phyloP scores from a whole-genome alignment of 2,329 filamentous ascomycete genomes.

The Ophiostoma australiae region DNA sequence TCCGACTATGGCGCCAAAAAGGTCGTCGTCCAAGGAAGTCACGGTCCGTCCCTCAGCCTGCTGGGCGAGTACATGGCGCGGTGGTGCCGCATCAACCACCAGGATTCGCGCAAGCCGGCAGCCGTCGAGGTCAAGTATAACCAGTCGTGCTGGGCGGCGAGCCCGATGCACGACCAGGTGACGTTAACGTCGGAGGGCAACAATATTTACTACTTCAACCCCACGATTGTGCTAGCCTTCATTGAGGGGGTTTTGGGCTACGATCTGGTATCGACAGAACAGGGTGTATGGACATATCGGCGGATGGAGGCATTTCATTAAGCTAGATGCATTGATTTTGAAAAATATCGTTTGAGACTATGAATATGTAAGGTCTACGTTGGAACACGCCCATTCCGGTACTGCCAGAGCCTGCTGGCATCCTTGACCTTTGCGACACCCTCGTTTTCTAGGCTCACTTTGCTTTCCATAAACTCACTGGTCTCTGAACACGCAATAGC shows the following conservation, averaged over 20 bases:
- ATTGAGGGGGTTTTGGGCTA: conserved; percentile 48
- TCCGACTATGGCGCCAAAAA: conserved; percentile 31
- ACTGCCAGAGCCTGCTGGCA: conserved; percentile 58
- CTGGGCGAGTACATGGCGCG: conserved; percentile 44
- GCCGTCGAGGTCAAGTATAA: conserved; percentile 40
- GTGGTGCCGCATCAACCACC: conserved; percentile 44
- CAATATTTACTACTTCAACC: conserved; percentile 36
- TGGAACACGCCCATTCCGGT: conserved; percentile 55
- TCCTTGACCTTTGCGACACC: conserved; percentile 49
- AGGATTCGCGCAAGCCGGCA: conserved; percentile 38
- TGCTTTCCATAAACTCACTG: conserved; percentile 55
- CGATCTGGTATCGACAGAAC: conserved; percentile 30
- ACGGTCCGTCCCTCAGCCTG: conserved; percentile 43
- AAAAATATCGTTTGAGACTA: neutral
- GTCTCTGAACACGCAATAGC: conserved; percentile 33
- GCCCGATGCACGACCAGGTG: conserved; percentile 42
- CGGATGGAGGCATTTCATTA: conserved; percentile 17
- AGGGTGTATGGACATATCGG: conserved; percentile 25
- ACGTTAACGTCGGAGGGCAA: conserved; percentile 36
- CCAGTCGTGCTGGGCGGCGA: conserved; percentile 44
- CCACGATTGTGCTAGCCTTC: conserved; percentile 43
- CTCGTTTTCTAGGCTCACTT: conserved; percentile 21
- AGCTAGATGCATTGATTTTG: neutral
- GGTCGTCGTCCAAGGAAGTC: conserved; percentile 45
- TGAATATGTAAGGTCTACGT: conserved; percentile 33